Conservation (phyloP, 805 yeast genomes). For the Yamadazyma sp. region DNA sequence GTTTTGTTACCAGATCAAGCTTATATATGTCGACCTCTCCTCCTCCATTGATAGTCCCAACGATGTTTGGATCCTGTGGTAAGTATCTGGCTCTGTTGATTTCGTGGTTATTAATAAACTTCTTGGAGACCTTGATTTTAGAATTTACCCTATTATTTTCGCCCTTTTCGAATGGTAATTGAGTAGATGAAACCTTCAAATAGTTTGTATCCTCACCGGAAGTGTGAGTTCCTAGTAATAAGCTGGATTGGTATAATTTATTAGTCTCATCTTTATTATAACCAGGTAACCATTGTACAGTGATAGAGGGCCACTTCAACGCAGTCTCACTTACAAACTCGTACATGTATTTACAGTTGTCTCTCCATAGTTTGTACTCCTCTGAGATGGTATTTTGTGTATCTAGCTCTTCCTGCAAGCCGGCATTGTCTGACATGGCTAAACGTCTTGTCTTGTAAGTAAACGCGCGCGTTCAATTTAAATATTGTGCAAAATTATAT, state of each 20-base stretch:
- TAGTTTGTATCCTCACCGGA: conserved; percentile 67
- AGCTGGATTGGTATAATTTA: conserved; percentile 44
- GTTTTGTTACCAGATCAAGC: conserved; percentile 23
- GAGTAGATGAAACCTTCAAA: conserved; percentile 63
- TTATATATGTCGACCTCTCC: conserved; percentile 63
- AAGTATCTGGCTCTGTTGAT: conserved; percentile 70
- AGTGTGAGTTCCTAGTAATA: conserved; percentile 72
- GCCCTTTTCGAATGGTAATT: conserved; percentile 42
- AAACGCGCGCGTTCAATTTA: not conserved
- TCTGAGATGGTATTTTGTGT: conserved; percentile 50
- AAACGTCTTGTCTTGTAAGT: too few species aligned
- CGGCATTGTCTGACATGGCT: not conserved
- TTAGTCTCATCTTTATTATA: conserved; percentile 19
- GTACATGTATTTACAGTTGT: conserved; percentile 79
- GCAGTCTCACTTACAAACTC: conserved; percentile 81
- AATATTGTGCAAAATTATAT: not conserved
- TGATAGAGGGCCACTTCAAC: conserved; percentile 77
- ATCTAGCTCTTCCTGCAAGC: conserved; percentile 19
- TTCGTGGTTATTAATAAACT: conserved; percentile 61
- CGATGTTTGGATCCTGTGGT: conserved; percentile 56
- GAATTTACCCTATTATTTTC: conserved; percentile 44
- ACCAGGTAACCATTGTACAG: conserved; percentile 74
- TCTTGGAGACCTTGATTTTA: conserved; percentile 59
- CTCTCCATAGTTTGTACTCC: conserved; percentile 78
- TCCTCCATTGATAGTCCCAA: conserved; percentile 67